A percentile compares a stretch with the other conserved stretches of the same genome.
Evolutionary conservation across 805 yeast species (phyloP).

Genomic region (Candida hispaniensis): DNA sequence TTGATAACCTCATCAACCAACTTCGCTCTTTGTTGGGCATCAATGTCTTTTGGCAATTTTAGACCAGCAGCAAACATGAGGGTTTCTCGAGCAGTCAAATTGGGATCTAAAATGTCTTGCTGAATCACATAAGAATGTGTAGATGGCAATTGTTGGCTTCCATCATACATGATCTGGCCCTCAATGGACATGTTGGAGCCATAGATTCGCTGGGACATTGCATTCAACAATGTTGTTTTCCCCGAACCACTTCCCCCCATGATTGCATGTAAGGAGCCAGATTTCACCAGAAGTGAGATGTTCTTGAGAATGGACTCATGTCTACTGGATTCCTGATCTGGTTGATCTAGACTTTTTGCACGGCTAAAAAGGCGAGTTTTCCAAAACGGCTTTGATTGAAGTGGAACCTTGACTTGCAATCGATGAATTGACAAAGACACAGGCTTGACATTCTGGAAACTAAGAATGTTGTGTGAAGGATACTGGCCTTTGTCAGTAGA

Average conservation of each 20-base stretch:
- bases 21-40: conserved; percentile 34
- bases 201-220: conserved; percentile 27
- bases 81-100: conserved; percentile 63
- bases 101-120: conserved; percentile 61
- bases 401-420: too few relatives aligned
- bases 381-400: too few relatives aligned
- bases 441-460: conserved; percentile 15
- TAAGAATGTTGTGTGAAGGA: conserved; percentile 4
- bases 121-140: conserved; percentile 57
- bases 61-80: conserved; percentile 60
- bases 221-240: conserved; percentile 68
- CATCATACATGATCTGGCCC: conserved; percentile 26
- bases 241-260: conserved; percentile 87
- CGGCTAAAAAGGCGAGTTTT: too few relatives aligned
- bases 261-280: conserved; percentile 62
- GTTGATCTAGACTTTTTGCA: too few relatives aligned
- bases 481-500: too few relatives aligned
- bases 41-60: conserved; percentile 42
- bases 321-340: too few relatives aligned
- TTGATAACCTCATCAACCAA: conserved; percentile 51
- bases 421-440: conserved; percentile 7
- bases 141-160: conserved; percentile 10
- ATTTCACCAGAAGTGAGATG: conserved; percentile 48
- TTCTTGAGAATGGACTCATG: conserved; percentile 39
- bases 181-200: conserved; percentile 20